Evolutionary conservation across 108 stramenopile species (phyloP), one percentile per base, ranked within the genome.

Genomic region (Stephanodiscus triporus): DNA sequence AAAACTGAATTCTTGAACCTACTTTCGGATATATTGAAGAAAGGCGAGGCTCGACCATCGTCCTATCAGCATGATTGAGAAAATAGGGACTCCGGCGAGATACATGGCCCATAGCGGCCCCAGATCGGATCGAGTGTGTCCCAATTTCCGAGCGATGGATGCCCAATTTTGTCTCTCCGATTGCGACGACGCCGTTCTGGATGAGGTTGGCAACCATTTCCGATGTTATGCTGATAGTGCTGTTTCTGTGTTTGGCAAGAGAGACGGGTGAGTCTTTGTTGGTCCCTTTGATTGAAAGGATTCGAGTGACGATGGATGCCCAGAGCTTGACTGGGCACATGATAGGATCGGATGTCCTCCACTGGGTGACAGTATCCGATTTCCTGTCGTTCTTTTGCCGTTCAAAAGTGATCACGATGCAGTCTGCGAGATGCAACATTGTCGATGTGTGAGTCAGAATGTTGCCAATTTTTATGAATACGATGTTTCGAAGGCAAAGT

Each of bases 381-480:
- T n/a, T n/a, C n/a, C n/a, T n/a, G n/a, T n/a, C n/a, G n/a, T n/a
- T 72, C 40, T 73, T 73, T 19, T 73, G 63, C 19, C 16, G 34
- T 23, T 53, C 64, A 38, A 73, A 73, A 20, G 64, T 73, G 61
- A 73, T 65, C 22, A 48, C 63, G 24, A 73, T 27, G 54, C 38
- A 27, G 8, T 73, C 73, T 6, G 57, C 36, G 6, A 9, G 13
- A 24, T 23, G 64, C 63, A 16, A 65, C 19, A 23, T 16, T 6
- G 16, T 6, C 43, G 22, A 50, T 64, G 45, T 27, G 6, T 47
- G 42, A 57, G 65, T 8, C 7, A 36, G 6, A 57, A 34, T n/a
- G 3, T 17, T 11, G 2, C 66, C 58, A 9, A 58, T 40, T 9
- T 27, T 26, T 40, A 27, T 9, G 53, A 75, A 75, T 4, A 5